phyloP scores from a whole-genome alignment of 306 rosid species.

The Casuarina equisetifolia region DNA sequence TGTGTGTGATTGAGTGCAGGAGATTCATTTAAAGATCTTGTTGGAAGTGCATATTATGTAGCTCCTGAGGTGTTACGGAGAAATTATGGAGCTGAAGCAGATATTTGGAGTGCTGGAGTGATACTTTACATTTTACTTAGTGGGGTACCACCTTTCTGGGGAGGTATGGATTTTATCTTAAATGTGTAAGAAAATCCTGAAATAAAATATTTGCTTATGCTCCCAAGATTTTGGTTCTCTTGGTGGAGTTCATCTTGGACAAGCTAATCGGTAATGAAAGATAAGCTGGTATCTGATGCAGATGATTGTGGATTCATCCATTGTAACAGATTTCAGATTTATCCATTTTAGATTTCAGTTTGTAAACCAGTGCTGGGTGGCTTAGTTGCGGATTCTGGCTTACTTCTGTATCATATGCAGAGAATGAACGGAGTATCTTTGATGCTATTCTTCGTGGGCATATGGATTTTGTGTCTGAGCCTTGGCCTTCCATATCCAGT shows the following conservation, averaged over 20 bases:
- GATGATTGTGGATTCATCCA: not conserved
- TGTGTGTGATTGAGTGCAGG: slow-evolving; percentile 47
- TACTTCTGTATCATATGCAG: slow-evolving; percentile 50
- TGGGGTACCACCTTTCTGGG: slow-evolving; percentile 98
- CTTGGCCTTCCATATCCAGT: slow-evolving; percentile 93
- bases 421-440: slow-evolving; percentile 86
- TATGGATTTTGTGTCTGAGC: slow-evolving; percentile 79
- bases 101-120: slow-evolving; percentile 95
- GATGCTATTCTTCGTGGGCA: slow-evolving; percentile 87
- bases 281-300: not conserved
- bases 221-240: not conserved
- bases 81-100: slow-evolving; percentile 82
- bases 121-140: slow-evolving; percentile 88
- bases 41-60: slow-evolving; percentile 96
- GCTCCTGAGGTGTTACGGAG: slow-evolving; percentile 93
- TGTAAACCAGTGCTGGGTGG: not conserved
- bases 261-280: not conserved
- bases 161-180: slow-evolving; percentile 48
- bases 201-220: not conserved
- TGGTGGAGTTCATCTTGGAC: not conserved
- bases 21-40: slow-evolving; percentile 75
- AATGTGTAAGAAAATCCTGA: not conserved
- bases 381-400: slow-evolving; percentile 20
- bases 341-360: slow-evolving; percentile 12
- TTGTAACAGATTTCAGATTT: not conserved